These are phyloP conservation scores for Uronychia binucleata DNA, from an alignment of 73 alveolate genomes.

Conservation along the genomic window DNA sequence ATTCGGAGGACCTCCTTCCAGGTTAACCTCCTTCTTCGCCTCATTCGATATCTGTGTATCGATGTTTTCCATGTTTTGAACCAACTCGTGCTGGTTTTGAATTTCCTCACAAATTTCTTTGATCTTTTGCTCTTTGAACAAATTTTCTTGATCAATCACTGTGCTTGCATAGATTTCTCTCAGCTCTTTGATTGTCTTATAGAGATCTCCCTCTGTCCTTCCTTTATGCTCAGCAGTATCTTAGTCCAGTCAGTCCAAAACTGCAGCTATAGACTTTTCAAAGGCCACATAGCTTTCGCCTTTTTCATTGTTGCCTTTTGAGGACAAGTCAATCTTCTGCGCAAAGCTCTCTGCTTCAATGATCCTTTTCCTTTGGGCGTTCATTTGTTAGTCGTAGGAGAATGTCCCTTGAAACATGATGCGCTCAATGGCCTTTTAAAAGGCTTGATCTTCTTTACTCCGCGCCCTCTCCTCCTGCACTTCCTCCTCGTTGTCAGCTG, in stretches of 20 bases:
- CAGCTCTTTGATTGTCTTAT: neutral
- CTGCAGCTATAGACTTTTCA: too few species aligned
- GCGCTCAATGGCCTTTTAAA: neutral
- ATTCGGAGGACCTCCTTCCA: neutral
- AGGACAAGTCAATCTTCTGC: neutral
- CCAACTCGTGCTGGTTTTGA: neutral
- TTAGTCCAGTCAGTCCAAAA: too few species aligned
- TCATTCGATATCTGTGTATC: neutral
- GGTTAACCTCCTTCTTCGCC: neutral
- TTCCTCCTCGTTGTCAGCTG: neutral
- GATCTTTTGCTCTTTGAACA: neutral
- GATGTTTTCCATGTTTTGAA: neutral
- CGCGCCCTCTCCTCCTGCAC: neutral
- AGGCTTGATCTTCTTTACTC: neutral
- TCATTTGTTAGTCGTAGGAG: neutral
- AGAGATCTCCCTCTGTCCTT: too few species aligned
- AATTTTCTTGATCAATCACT: neutral
- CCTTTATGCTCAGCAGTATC: too few species aligned
- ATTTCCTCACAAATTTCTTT: neutral
- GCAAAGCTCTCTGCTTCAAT: neutral
- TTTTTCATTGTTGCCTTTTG: too few species aligned
- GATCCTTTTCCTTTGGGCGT: neutral
- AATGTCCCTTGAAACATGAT: neutral
- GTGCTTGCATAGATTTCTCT: neutral
- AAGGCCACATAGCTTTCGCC: too few species aligned